Base-by-base conservation (phyloP, 768 basidiomycete species). In the Serendipita indica region DNA sequence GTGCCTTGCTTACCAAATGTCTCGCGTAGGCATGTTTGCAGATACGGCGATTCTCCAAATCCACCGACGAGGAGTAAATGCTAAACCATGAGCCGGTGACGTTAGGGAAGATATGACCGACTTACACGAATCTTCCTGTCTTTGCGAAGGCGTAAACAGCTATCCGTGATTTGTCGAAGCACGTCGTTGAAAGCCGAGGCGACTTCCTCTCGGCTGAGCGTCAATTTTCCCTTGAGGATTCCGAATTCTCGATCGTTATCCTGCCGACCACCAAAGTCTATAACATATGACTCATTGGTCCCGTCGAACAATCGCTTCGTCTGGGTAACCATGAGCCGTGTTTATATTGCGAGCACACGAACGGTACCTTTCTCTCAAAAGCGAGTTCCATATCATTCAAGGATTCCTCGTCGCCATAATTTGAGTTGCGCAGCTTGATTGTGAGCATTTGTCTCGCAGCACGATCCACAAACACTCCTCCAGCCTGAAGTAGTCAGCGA, bases 401-500 rank as follows among this genome's bases (percentile, higher is more conserved):
- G 25, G n/a, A 41, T 18, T 37, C 33, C 18, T 28, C 37, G 14
- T 27, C 39, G 3, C n/a, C 13, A 13, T 16, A 46, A 28, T 54
- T 49, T 2, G 59, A 52, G 37, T 39, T 46, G 30, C 33, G 49
- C 7, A 60, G 59, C 30, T 54, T 60, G 10, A 34, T 28, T 20
- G 20, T 33, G 13, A 60, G 45, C 46, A 60, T 60, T 16, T 30
- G 34, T 49, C 41, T 28, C 10, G 59, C 59, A n/a, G 28, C 45
- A 2, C 59, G 43, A 54, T 54, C 49, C 22, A 54, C 30, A 33
- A 54, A 54, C 4, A 54, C 49, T 13, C 49, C 33, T 3, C 27
- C 28, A 28, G 58, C 58, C 49, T 54, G 25, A 4, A 27, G 10
- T 37, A n/a, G 27, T n/a, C n/a, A 43, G 10, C 32, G 32, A 54